These are phyloP conservation scores for Termitomyces sp. DNA, from an alignment of 768 basidiomycete species.

Conservation along the genomic window DNA sequence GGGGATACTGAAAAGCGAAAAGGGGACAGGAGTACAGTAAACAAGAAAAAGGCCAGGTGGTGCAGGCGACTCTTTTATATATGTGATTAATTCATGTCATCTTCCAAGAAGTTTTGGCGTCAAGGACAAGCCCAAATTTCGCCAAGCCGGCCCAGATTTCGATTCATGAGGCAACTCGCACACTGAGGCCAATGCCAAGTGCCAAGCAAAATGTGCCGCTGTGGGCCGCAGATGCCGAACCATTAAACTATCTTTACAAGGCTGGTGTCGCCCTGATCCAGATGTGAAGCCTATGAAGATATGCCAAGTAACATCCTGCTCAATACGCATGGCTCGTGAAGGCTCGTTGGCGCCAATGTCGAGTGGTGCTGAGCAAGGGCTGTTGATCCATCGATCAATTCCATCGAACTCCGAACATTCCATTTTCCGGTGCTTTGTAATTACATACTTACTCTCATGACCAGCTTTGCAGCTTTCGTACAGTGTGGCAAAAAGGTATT, in stretches of 20 bases:
- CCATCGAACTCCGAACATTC: not conserved
- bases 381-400: constrained; percentile 4
- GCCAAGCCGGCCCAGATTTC: constrained; percentile 9
- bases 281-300: not conserved
- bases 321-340: not conserved
- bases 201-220: constrained; percentile 9
- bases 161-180: constrained; percentile 1
- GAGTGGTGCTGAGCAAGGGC: not conserved
- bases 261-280: not conserved
- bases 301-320: no score
- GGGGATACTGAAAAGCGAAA: not conserved
- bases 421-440: not conserved
- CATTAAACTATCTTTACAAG: not conserved
- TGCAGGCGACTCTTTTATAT: constrained; percentile 9
- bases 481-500: constrained; percentile 32
- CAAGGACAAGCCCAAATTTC: constrained; percentile 7
- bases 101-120: constrained; percentile 17
- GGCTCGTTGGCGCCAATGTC: not conserved
- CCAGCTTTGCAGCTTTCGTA: constrained; percentile 23
- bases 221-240: not conserved
- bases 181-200: constrained; percentile 13
- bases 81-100: constrained; percentile 7
- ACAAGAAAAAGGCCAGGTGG: not conserved
- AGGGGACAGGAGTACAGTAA: not conserved
- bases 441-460: not conserved